Conservation (phyloP, 2,329 filamentous ascomycete genomes). For the Cladorrhinum sp. region DNA sequence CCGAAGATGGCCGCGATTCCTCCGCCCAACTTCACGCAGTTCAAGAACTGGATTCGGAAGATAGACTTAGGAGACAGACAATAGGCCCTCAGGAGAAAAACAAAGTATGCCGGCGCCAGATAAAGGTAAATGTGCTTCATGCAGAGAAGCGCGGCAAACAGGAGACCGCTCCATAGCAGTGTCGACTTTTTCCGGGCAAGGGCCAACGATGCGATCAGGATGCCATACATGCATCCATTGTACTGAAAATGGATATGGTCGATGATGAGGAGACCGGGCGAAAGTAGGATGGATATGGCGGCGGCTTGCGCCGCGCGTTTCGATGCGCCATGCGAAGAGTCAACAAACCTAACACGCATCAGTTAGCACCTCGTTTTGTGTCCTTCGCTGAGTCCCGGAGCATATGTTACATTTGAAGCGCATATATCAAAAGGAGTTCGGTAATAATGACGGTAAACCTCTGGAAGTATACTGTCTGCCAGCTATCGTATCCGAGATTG, state of each 20-base stretch:
- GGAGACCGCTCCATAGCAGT: slow-evolving; percentile 71
- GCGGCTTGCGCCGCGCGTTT: slow-evolving; percentile 79
- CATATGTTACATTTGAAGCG: slow-evolving; percentile 63
- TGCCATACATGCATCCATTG: slow-evolving; percentile 93
- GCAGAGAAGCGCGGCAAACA: slow-evolving; percentile 83
- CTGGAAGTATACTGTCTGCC: slow-evolving; percentile 94
- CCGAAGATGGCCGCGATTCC: slow-evolving; percentile 70
- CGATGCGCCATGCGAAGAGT: slow-evolving; percentile 62
- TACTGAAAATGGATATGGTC: slow-evolving; percentile 99
- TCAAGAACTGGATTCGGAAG: slow-evolving; percentile 71
- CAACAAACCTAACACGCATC: slow-evolving; percentile 60
- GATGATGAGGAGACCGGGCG: slow-evolving; percentile 91
- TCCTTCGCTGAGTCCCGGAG: neutral
- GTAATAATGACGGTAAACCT: slow-evolving; percentile 80
- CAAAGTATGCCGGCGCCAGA: slow-evolving; percentile 91
- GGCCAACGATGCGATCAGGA: slow-evolving; percentile 82
- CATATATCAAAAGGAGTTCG: slow-evolving; percentile 80
- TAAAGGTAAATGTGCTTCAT: slow-evolving; percentile 99
- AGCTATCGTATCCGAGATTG: slow-evolving; percentile 83
- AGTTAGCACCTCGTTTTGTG: neutral
- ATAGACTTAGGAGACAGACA: slow-evolving; percentile 77
- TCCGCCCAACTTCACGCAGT: slow-evolving; percentile 77
- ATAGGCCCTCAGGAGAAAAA: slow-evolving; percentile 85
- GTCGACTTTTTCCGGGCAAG: slow-evolving; percentile 73
- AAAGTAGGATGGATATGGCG: slow-evolving; percentile 84